phyloP scores from a whole-genome alignment of 1,284 basidiomycete genomes.

The Austroboletus rostrupii region DNA sequence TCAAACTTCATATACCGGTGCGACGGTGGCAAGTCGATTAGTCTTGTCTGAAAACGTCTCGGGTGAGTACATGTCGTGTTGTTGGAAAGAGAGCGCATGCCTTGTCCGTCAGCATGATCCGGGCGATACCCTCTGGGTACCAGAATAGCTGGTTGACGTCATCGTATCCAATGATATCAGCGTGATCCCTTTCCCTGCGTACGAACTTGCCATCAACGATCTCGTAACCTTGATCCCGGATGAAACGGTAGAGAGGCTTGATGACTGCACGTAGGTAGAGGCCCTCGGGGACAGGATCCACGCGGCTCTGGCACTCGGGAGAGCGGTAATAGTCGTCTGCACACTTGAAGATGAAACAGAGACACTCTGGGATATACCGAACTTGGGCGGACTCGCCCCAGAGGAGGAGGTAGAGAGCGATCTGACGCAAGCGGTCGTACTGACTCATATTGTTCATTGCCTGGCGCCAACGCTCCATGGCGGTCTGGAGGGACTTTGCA shows the following conservation, averaged over 20 bases:
- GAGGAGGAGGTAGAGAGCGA: slow-evolving; percentile 92
- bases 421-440: slow-evolving; percentile 94
- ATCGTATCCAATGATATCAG: slow-evolving; percentile 96
- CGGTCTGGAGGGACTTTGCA: slow-evolving; percentile 88
- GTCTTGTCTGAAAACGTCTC: slow-evolving; percentile 13
- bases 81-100: slow-evolving; percentile 39
- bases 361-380: slow-evolving; percentile 92
- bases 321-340: slow-evolving; percentile 99
- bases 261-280: slow-evolving; percentile 90
- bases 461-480: slow-evolving; percentile 91
- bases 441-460: slow-evolving; percentile 99
- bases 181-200: slow-evolving; percentile 90
- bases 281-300: slow-evolving; percentile 94
- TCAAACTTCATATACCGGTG: slow-evolving; percentile 91
- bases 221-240: slow-evolving; percentile 97
- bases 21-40: slow-evolving; percentile 85
- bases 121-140: slow-evolving; percentile 97
- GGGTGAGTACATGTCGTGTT: slow-evolving; percentile 55
- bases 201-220: slow-evolving; percentile 95
- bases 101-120: slow-evolving; percentile 86
- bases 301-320: slow-evolving; percentile 92
- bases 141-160: slow-evolving; percentile 99
- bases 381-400: slow-evolving; percentile 99
- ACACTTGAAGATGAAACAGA: slow-evolving; percentile 99
- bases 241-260: slow-evolving; percentile 93